These are phyloP conservation scores for Luvunga scandens DNA, from an alignment of 345 rosid genomes.

Conservation along the genomic window DNA sequence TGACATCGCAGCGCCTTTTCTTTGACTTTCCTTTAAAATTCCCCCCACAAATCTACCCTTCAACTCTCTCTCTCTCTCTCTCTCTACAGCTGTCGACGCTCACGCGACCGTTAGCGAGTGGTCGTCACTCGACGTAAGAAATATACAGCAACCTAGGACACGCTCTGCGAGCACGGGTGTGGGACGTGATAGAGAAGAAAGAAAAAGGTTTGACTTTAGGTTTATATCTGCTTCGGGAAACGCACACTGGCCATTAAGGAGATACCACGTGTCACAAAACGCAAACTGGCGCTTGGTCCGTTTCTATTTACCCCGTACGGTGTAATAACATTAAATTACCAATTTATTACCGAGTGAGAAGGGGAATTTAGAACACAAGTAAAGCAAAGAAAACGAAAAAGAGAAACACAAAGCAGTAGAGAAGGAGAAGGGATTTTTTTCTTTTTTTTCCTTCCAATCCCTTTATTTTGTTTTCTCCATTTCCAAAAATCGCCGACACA, in stretches of 20 bases:
- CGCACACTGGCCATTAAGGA: slow-evolving; percentile 17
- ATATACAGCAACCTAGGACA: too few relatives aligned
- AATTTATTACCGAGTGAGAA: slow-evolving; percentile 43
- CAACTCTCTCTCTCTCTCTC: not conserved
- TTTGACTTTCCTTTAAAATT: slow-evolving; percentile 8
- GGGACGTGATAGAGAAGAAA: not conserved
- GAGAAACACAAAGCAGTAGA: not conserved
- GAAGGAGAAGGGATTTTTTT: not conserved
- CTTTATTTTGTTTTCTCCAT: slow-evolving; percentile 3
- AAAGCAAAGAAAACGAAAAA: not conserved
- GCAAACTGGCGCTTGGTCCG: slow-evolving; percentile 21
- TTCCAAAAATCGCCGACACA: slow-evolving; percentile 23
- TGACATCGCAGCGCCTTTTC: not conserved
- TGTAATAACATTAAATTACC: slow-evolving; percentile 37
- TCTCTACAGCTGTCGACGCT: not conserved
- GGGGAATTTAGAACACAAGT: slow-evolving; percentile 20
- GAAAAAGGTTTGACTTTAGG: slow-evolving; percentile 35
- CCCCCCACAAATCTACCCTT: not conserved
- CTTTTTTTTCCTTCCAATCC: not conserved
- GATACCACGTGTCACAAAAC: slow-evolving; percentile 28
- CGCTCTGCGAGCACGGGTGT: not conserved
- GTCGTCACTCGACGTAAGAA: not conserved
- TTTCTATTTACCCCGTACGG: slow-evolving; percentile 41
- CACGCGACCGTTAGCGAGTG: not conserved
- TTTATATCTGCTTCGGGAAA: slow-evolving; percentile 7